Percentiles rank a stretch among this genome's conserved stretches.
Conservation (phyloP, 345 rosid genomes). For the Schrenkiella parvula region DNA sequence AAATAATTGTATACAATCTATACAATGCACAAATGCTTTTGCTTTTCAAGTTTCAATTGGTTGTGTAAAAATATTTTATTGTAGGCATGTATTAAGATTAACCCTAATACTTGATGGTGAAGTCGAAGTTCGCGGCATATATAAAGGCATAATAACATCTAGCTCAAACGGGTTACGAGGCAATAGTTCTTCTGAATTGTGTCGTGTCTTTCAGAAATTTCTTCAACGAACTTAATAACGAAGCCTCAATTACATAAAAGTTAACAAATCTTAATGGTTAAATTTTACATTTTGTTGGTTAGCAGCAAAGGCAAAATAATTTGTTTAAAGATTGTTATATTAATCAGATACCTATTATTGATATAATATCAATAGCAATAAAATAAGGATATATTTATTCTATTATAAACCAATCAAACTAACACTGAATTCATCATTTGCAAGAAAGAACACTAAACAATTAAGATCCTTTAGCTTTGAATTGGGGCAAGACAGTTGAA, state of each 20-base stretch:
- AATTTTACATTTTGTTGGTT: background rate
- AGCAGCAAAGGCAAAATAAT: background rate
- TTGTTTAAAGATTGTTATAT: constrained; percentile 1
- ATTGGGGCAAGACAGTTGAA: constrained; percentile 40
- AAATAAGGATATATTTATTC: background rate
- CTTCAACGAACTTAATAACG: background rate
- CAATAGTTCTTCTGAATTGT: background rate
- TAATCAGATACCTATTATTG: constrained; percentile 9
- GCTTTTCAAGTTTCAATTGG: background rate
- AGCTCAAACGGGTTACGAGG: background rate
- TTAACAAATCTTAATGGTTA: background rate
- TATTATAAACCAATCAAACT: background rate
- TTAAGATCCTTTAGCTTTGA: constrained; percentile 19
- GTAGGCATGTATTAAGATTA: background rate
- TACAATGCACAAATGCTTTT: background rate
- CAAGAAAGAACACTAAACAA: constrained; percentile 22
- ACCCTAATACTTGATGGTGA: background rate
- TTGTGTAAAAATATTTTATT: background rate
- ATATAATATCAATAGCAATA: background rate
- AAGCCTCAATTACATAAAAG: background rate
- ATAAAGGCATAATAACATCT: background rate
- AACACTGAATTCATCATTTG: constrained; percentile 21
- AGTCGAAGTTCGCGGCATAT: constrained; percentile 2
- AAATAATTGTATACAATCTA: background rate
- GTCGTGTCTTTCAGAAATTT: too few species aligned